Evolutionary conservation across 768 basidiomycete genomes (phyloP).

Genomic region (Mycena capillaripes): DNA sequence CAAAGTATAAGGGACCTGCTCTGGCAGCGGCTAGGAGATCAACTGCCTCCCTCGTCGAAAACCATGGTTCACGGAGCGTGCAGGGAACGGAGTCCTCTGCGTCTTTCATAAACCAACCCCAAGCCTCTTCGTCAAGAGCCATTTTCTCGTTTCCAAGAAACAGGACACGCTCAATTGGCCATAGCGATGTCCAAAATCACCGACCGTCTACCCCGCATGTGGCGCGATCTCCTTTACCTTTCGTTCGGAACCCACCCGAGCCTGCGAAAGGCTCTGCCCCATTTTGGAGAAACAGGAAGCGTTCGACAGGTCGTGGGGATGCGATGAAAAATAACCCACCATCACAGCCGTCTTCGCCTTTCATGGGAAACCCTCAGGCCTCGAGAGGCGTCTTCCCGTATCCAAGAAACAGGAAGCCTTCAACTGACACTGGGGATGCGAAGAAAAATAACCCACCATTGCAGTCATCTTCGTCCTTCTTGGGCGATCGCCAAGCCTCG

Average conservation of each 20-base stretch:
- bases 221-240: not conserved
- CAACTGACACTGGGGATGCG: too few relatives aligned
- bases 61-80: not conserved
- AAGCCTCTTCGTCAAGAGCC: not conserved
- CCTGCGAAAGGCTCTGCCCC: not conserved
- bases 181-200: not conserved
- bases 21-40: conserved; percentile 18
- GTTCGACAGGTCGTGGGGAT: not conserved
- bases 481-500: too few relatives aligned
- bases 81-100: not conserved
- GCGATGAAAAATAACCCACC: not conserved
- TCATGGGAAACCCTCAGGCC: not conserved
- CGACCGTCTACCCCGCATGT: not conserved
- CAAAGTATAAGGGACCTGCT: not conserved
- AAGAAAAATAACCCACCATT: too few relatives aligned
- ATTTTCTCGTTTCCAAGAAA: not conserved
- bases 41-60: conserved; percentile 11
- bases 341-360: not conserved
- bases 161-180: not conserved
- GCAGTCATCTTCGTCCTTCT: too few relatives aligned
- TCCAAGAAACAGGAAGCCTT: not conserved
- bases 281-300: not conserved
- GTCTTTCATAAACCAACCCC: not conserved
- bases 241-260: not conserved
- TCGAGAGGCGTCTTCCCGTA: not conserved